Evolutionary conservation across 805 yeast species (phyloP), one percentile per base, ranked within the genome.

Genomic region (Jamesozyma piceae): DNA sequence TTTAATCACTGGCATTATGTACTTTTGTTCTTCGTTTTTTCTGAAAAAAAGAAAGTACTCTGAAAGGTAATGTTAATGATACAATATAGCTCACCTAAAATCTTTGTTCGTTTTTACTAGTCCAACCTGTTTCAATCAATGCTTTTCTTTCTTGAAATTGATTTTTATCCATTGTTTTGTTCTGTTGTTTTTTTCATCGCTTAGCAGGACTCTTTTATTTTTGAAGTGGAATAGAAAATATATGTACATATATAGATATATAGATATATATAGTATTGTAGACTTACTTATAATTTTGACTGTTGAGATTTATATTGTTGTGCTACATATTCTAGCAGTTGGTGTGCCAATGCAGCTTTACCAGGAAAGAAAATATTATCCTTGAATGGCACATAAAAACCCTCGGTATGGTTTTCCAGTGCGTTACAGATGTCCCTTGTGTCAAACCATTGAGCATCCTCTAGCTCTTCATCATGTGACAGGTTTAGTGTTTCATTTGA

Each of bases 381-480:
- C 20, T 43, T 47, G 29, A 56, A 54, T 13, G 48, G 39, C 1
- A 56, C 49, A 11, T 50, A 41, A 30, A 54, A 58, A 2, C 54
- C 49, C 24, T 49, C 41, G 8, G 47, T 34, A 47, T 47, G 45
- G 10, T 58, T 53, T 36, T 54, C 43, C 42, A 64, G 40, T 18
- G 80, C 65, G 39, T 65, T 58, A 27, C 63, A 63, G 19, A 86
- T 68, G 34, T 74, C 78, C 1, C 60, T 64, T 2, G 72, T 65
- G 44, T 80, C 77, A 50, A 88, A 80, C 97, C 97, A 89, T 53
- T 77, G 70, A 14, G 95, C 95, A 56, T 87, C 95, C 19, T 68
- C 74, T 42, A 90, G 67, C 64, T 90, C 98, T 26, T 84, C 78
- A 60, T 90, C 98, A 58, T 87, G 86, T 13, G 79, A 84, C 41